Base-by-base conservation (phyloP, 495 filamentous ascomycete species). In the Articulospora tetracladia region DNA sequence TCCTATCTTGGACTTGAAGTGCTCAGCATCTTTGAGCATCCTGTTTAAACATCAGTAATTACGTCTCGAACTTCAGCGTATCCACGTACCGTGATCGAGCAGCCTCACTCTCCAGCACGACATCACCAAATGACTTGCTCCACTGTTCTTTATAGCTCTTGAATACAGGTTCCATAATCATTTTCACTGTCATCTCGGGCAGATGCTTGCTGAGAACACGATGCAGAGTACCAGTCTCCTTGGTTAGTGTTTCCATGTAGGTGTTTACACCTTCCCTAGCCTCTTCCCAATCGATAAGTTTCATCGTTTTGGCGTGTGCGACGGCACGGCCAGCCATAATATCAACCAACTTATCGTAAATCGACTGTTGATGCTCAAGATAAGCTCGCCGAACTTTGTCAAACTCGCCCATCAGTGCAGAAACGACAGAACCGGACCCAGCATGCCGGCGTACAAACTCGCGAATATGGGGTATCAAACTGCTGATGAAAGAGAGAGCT, bases 141-240 rank as follows among this genome's bases (percentile, higher is more conserved):
- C 93, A 86, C 60, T 94, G 91, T 58, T 88, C 88, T 62, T 86
- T 85, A 70, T 97, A 98, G 70, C 83, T 92, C 53, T 79, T 82
- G 66, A 97, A 97, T 0, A 98, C 92, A 8, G 92, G 89, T 7
- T 80, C 76, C 91, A 98, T 97, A 69, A 98, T 97, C 76, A 91
- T 83, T 44, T 76, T 72, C 0, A 98, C 85, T 0, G 86, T 88
- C 65, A 85, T 81, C 53, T 92, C 90, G 0, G 88, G 86, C 8
- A 98, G 75, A 72, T 96, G 88, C 68, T 90, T 94, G 65, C 81
- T 88, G 49, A 99, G 76, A 13, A 96, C 93, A 13, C 91, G 86
- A 67, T 98, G 90, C 48, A 99, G 70, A 7, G 90, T 96, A 1
- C 82, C 81, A 0, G 94, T 98, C 66, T 98, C 94, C 68, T 91